A percentile compares a stretch with the other conserved stretches of the same genome.
phyloP scores from a whole-genome alignment of 2,329 filamentous ascomycete genomes.

The Epicoccum nigrum region DNA sequence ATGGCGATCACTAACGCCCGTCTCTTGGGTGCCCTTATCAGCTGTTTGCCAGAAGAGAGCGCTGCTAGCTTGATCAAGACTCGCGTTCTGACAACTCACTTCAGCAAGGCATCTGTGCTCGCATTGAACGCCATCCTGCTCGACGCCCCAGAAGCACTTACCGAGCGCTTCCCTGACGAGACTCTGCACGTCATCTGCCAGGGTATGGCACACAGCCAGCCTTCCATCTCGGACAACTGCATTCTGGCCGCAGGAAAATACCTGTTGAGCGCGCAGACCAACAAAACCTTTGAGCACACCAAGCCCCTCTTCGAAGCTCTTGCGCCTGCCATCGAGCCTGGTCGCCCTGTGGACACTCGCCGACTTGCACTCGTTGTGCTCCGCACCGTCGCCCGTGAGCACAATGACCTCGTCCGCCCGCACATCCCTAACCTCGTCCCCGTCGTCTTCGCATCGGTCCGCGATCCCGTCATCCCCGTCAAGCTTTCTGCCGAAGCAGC shows the following conservation, averaged over 20 bases:
- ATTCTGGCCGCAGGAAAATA: slow-evolving; percentile 92
- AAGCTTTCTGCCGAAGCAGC: slow-evolving; percentile 95
- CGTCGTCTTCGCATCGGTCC: slow-evolving; percentile 85
- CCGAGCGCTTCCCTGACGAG: slow-evolving; percentile 73
- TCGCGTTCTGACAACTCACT: slow-evolving; percentile 77
- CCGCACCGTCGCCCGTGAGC: slow-evolving; percentile 79
- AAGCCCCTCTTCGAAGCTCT: slow-evolving; percentile 83
- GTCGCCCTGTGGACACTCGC: slow-evolving; percentile 79
- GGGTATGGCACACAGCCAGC: slow-evolving; percentile 73
- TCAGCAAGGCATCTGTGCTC: slow-evolving; percentile 79
- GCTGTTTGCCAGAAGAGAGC: slow-evolving; percentile 77
- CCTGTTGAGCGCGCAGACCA: slow-evolving; percentile 69
- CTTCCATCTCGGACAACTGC: slow-evolving; percentile 86
- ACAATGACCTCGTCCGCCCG: slow-evolving; percentile 80
- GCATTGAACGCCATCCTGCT: slow-evolving; percentile 87
- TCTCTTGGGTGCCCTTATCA: slow-evolving; percentile 86
- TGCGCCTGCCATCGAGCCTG: slow-evolving; percentile 75
- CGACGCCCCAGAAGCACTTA: slow-evolving; percentile 75
- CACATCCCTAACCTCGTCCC: slow-evolving; percentile 81
- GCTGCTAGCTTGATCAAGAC: slow-evolving; percentile 67
- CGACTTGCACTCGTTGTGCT: slow-evolving; percentile 85
- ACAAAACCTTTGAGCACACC: slow-evolving; percentile 74
- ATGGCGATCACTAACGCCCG: slow-evolving; percentile 92
- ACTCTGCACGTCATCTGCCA: slow-evolving; percentile 77
- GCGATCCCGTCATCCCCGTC: slow-evolving; percentile 90